phyloP scores from a whole-genome alignment of 352 stramenopile species.

The Pythium brassicae region DNA sequence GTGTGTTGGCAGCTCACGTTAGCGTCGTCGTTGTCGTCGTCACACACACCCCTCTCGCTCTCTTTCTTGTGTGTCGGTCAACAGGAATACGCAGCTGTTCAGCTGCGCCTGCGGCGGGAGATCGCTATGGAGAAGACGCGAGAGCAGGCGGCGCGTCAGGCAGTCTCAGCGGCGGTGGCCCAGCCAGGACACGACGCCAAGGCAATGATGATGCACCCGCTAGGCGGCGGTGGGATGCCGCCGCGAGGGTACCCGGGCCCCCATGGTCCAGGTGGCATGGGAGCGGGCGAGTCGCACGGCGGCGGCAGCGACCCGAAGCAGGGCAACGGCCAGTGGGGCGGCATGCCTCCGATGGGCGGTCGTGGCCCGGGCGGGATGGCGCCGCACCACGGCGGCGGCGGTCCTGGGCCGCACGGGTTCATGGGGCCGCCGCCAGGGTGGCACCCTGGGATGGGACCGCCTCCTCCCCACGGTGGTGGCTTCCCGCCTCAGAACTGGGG shows the following conservation, averaged over 20 bases:
- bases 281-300: neutral
- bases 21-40: neutral
- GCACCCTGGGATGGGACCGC: conserved; percentile 69
- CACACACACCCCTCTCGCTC: neutral
- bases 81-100: conserved; percentile 76
- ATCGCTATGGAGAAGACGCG: conserved; percentile 68
- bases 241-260: conserved; percentile 12
- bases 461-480: conserved; percentile 12
- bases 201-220: conserved; percentile 8
- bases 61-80: conserved; percentile 3
- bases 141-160: conserved; percentile 77
- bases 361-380: conserved; percentile 21
- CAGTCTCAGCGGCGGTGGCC: conserved; percentile 50
- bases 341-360: conserved; percentile 17
- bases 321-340: no score
- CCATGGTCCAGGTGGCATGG: conserved; percentile 1
- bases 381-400: neutral
- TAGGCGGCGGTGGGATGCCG: conserved; percentile 28
- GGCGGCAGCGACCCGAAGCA: no score
- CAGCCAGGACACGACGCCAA: conserved; percentile 26
- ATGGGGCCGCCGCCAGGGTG: conserved; percentile 62
- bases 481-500: conserved; percentile 37
- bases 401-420: conserved; percentile 30
- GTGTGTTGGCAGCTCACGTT: no score
- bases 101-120: conserved; percentile 67